A percentile compares a stretch with the other conserved stretches of the same genome.
Evolutionary conservation across 768 basidiomycete species (phyloP).

Genomic region (Hygrophoropsis aurantiaca): DNA sequence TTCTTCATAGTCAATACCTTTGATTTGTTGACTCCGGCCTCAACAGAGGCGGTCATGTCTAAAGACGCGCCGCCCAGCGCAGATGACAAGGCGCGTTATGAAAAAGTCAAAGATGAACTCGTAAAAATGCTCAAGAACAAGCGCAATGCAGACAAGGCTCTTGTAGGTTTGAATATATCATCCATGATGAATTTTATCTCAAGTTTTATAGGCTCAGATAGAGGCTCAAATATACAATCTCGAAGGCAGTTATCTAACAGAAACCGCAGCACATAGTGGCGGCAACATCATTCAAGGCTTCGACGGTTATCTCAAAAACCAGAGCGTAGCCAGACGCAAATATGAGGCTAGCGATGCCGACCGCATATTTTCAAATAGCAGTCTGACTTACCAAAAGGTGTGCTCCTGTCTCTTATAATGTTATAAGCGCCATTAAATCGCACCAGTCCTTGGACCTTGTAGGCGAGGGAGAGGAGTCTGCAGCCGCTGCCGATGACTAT

Average conservation of each 20-base stretch:
- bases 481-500: slow-evolving; percentile 65
- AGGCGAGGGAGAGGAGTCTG: slow-evolving; percentile 65
- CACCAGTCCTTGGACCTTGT: slow-evolving; percentile 71
- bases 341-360: slow-evolving; percentile 78
- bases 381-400: slow-evolving; percentile 74
- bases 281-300: slow-evolving; percentile 90
- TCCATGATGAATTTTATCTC: background rate
- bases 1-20: no score
- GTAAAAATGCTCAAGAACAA: slow-evolving; percentile 74
- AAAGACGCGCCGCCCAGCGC: slow-evolving; percentile 43
- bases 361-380: slow-evolving; percentile 81
- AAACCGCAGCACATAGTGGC: slow-evolving; percentile 73
- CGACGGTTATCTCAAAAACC: slow-evolving; percentile 78
- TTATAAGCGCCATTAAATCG: slow-evolving; percentile 3
- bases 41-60: slow-evolving; percentile 27
- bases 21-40: background rate
- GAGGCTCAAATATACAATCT: slow-evolving; percentile 79
- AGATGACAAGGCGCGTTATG: slow-evolving; percentile 75
- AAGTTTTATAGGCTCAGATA: slow-evolving; percentile 58
- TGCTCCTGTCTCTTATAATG: slow-evolving; percentile 5
- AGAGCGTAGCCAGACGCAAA: slow-evolving; percentile 56
- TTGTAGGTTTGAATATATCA: slow-evolving; percentile 45
- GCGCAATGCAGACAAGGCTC: slow-evolving; percentile 70
- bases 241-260: slow-evolving; percentile 73
- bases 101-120: slow-evolving; percentile 72